Percentiles rank a stretch among this genome's conserved stretches.
Evolutionary conservation across 352 stramenopile species (phyloP).

Genomic region (Phytophthora pluvialis): DNA sequence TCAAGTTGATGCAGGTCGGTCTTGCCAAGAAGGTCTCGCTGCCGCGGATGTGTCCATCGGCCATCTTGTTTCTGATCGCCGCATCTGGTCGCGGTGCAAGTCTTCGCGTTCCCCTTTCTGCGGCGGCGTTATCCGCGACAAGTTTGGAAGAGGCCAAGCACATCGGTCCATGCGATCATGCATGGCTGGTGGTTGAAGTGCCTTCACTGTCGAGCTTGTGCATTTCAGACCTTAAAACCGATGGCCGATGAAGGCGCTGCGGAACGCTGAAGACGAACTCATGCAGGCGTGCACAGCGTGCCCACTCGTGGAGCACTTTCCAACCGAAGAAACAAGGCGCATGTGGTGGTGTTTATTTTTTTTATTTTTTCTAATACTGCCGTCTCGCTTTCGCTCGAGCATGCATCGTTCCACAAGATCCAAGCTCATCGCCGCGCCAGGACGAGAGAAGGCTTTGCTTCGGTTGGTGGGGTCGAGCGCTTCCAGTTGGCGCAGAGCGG

Average conservation of each 20-base stretch:
- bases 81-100: conserved; percentile 27
- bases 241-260: no score
- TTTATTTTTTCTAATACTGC: conserved; percentile 42
- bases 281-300: no score
- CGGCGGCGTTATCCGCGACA: conserved; percentile 25
- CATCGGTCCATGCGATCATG: conserved; percentile 11
- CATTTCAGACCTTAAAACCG: no score
- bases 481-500: conserved; percentile 16
- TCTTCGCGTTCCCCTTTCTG: conserved; percentile 22
- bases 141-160: conserved; percentile 1
- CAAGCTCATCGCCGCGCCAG: conserved; percentile 11
- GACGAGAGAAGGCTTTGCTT: conserved; percentile 23
- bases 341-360: conserved; percentile 33
- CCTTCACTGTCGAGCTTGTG: no score
- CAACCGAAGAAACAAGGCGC: conserved; percentile 26
- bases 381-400: conserved; percentile 32
- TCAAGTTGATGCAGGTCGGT: no score
- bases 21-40: no score
- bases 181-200: conserved; percentile 21
- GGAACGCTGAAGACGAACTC: no score
- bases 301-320: neutral
- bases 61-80: no score
- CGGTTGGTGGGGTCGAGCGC: conserved; percentile 12
- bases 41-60: no score
- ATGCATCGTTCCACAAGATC: conserved; percentile 19